phyloP scores from a whole-genome alignment of 805 yeast genomes.

The Naumovozyma dairenensis region DNA sequence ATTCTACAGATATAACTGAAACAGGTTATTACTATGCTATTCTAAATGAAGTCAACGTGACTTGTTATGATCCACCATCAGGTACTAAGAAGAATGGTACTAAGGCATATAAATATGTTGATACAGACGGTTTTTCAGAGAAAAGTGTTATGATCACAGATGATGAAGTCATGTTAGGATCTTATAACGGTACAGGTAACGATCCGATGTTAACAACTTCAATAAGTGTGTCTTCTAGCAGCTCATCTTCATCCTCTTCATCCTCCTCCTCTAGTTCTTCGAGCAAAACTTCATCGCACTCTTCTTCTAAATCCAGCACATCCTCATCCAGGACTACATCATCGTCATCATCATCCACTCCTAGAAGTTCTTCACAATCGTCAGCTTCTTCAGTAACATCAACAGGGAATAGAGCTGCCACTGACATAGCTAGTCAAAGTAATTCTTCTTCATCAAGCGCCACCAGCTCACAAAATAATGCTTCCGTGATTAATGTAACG shows the following conservation, averaged over 20 bases:
- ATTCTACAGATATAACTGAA: slow-evolving; percentile 56
- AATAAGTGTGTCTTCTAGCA: slow-evolving; percentile 1
- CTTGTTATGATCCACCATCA: slow-evolving; percentile 66
- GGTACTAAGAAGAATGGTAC: slow-evolving; percentile 38
- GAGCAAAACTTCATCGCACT: not conserved
- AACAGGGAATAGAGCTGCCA: too few species aligned
- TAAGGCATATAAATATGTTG: slow-evolving; percentile 45
- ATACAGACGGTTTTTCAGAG: slow-evolving; percentile 35
- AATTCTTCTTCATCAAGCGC: too few species aligned
- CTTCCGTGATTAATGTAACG: too few species aligned
- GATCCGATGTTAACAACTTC: slow-evolving; percentile 35
- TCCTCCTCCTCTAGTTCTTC: slow-evolving; percentile 4
- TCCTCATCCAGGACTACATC: not conserved
- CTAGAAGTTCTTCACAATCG: slow-evolving; percentile 1
- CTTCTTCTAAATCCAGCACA: not conserved
- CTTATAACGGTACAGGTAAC: slow-evolving; percentile 55
- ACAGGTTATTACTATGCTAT: slow-evolving; percentile 77
- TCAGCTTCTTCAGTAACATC: too few species aligned
- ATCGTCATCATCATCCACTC: not conserved
- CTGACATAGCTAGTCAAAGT: too few species aligned
- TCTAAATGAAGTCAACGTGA: slow-evolving; percentile 48
- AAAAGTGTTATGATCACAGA: slow-evolving; percentile 52
- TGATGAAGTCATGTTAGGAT: slow-evolving; percentile 49
- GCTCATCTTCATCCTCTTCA: slow-evolving; percentile 4
- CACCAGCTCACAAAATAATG: too few species aligned